Base-by-base conservation (phyloP, 208 protist genomes). In the Trypanosomatidae sp. region DNA sequence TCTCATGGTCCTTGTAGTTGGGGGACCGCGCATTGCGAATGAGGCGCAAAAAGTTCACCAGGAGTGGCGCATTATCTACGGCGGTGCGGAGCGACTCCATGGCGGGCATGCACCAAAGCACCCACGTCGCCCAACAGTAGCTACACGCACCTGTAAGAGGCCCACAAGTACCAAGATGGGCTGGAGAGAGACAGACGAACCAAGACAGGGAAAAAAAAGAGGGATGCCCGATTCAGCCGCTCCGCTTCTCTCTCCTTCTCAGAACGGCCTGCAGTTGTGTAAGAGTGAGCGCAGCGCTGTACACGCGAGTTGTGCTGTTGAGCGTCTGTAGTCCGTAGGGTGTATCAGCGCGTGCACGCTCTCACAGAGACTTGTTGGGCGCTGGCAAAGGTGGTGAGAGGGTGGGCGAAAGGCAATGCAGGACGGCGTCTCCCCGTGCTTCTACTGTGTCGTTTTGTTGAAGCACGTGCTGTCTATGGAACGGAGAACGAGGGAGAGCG, bases 21-120 rank as follows among this genome's bases (percentile, higher is more conserved):
- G 72, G 67, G 2, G 80, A 78, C 52, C 76, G 80, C 13, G 78
- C 73, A 66, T 90, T 60, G 62, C 85, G 85, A 41, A 90, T 83
- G 55, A 90, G 67, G 46, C 82, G 78, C 53, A 87, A 70, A 6
- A 87, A 50, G 59, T 85, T 87, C 44, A 90, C 80, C 43, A 85
- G 66, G 55, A 88, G 58, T 22, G 84, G 84, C 19, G 80, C 72
- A 47, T 80, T 82, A 56, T 79, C 73, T 8, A 83, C 71, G 9
- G 76, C 44, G 19, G 75, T 80, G n/a, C 69, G 68, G 5, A 75
- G 68, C 53, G 73, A 47, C 39, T 80, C 73, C 74, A 76, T 81
- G 25, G 10, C 30, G 47, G 49, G n/a, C 30, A 47, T 28, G 39
- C 5, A 8, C 19, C 33, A 3, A 65, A 44, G n/a, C 19, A 65